A percentile compares a stretch with the other conserved stretches of the same genome.
Conservation (phyloP, 1,284 basidiomycete genomes). For the Leccinum pachyderme region DNA sequence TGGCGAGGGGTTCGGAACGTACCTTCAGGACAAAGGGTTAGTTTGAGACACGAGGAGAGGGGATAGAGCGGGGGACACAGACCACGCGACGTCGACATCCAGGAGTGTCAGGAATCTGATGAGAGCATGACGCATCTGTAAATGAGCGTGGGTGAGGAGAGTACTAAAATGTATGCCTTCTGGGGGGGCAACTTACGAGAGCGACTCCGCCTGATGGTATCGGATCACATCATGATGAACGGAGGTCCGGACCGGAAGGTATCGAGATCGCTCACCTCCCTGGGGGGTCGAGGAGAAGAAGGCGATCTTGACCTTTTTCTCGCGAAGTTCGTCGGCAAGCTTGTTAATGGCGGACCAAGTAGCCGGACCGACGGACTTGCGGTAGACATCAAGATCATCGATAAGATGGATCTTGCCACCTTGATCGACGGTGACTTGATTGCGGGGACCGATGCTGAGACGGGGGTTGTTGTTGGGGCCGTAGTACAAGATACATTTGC, state of each 20-base stretch:
- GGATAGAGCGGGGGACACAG: slow-evolving; percentile 25
- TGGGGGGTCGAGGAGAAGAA: slow-evolving; percentile 92
- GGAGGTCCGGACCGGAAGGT: not conserved
- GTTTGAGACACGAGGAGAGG: slow-evolving; percentile 2
- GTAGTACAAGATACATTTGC: slow-evolving; percentile 78
- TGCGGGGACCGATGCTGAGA: slow-evolving; percentile 72
- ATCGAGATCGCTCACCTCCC: slow-evolving; percentile 54
- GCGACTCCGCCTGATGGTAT: slow-evolving; percentile 73
- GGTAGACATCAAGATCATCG: slow-evolving; percentile 72
- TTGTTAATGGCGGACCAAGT: slow-evolving; percentile 79
- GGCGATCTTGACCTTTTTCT: slow-evolving; percentile 80
- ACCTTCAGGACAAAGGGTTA: slow-evolving; percentile 42
- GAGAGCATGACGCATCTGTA: slow-evolving; percentile 84
- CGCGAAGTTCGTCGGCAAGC: slow-evolving; percentile 76
- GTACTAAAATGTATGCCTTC: slow-evolving; percentile 4
- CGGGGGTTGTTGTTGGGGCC: slow-evolving; percentile 79
- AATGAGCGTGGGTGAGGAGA: slow-evolving; percentile 22
- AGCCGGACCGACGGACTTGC: slow-evolving; percentile 61
- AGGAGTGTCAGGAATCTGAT: slow-evolving; percentile 77
- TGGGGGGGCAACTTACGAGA: slow-evolving; percentile 50
- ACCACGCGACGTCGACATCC: slow-evolving; percentile 82
- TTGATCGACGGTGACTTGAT: slow-evolving; percentile 78
- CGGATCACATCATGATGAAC: slow-evolving; percentile 1
- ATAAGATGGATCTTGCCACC: slow-evolving; percentile 77
- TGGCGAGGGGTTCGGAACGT: slow-evolving; percentile 83